A percentile compares a stretch with the other conserved stretches of the same genome.
These are phyloP conservation scores for Aegle marmelos DNA, from an alignment of 345 rosid species.

Conservation along the genomic window DNA sequence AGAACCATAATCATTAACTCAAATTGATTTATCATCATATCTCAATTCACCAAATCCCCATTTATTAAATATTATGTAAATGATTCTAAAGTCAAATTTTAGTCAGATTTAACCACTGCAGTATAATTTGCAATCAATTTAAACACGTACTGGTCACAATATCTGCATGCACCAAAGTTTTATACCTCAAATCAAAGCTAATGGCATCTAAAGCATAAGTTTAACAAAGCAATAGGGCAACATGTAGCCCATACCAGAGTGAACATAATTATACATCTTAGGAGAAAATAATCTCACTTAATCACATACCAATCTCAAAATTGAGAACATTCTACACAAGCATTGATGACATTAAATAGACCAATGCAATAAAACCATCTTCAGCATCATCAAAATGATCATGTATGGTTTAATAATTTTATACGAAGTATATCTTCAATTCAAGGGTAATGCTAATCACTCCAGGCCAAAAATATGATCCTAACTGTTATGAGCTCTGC, in stretches of 20 bases:
- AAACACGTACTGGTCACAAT: neutral
- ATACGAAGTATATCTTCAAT: neutral
- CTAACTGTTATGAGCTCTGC: neutral
- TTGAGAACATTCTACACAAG: neutral
- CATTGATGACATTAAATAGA: neutral
- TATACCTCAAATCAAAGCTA: neutral
- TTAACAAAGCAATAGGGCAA: neutral
- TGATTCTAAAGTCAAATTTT: neutral
- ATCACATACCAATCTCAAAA: too few species aligned
- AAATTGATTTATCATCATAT: neutral
- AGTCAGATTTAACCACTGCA: neutral
- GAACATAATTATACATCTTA: neutral
- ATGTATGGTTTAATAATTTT: too few species aligned
- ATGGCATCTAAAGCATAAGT: neutral
- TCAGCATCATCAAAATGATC: neutral
- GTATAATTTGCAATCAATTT: neutral
- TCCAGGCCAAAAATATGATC: neutral
- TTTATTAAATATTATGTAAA: conserved; percentile 3
- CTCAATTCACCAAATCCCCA: neutral
- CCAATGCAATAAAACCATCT: neutral
- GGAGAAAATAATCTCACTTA: neutral
- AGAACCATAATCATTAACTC: conserved; percentile 2
- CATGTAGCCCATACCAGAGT: neutral
- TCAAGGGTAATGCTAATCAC: neutral
- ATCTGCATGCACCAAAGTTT: neutral